Evolutionary conservation across 768 basidiomycete species (phyloP).

Genomic region (Termitomyces sp.): DNA sequence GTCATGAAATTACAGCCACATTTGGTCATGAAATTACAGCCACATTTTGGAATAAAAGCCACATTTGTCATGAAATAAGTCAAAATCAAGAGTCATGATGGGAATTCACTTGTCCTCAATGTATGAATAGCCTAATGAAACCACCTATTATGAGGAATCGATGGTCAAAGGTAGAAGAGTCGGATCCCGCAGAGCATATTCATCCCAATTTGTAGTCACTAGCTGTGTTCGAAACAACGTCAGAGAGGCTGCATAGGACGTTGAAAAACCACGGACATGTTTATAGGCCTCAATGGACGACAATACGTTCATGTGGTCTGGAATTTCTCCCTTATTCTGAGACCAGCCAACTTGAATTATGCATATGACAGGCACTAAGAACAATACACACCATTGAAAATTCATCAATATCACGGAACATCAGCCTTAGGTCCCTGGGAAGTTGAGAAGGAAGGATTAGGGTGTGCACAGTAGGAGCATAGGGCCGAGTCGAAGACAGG

Average conservation of each 20-base stretch:
- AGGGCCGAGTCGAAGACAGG: slow-evolving; percentile 54
- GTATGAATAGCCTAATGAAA: neutral
- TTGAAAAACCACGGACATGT: slow-evolving; percentile 44
- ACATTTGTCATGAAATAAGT: neutral
- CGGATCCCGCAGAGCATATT: slow-evolving; percentile 37
- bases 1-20: neutral
- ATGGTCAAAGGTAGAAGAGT: slow-evolving; percentile 57
- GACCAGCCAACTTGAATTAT: slow-evolving; percentile 1
- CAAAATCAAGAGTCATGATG: neutral
- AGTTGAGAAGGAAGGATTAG: slow-evolving; percentile 69
- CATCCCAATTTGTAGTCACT: slow-evolving; percentile 46
- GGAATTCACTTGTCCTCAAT: neutral
- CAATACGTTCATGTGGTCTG: slow-evolving; percentile 26
- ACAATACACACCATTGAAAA: slow-evolving; percentile 41
- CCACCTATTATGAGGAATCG: slow-evolving; percentile 14
- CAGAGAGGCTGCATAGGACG: neutral
- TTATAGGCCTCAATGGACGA: slow-evolving; percentile 47
- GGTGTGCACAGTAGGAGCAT: slow-evolving; percentile 68
- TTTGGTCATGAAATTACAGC: no score
- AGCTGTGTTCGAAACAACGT: slow-evolving; percentile 32
- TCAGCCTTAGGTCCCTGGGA: slow-evolving; percentile 63
- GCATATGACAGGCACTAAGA: neutral
- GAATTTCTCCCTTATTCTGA: slow-evolving; percentile 42
- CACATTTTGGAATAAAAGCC: no score
- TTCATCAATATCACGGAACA: slow-evolving; percentile 70